Evolutionary conservation across 2,329 filamentous ascomycete genomes (phyloP), one percentile per base, ranked within the genome.

Genomic region (Colletotrichum simmondsii): DNA sequence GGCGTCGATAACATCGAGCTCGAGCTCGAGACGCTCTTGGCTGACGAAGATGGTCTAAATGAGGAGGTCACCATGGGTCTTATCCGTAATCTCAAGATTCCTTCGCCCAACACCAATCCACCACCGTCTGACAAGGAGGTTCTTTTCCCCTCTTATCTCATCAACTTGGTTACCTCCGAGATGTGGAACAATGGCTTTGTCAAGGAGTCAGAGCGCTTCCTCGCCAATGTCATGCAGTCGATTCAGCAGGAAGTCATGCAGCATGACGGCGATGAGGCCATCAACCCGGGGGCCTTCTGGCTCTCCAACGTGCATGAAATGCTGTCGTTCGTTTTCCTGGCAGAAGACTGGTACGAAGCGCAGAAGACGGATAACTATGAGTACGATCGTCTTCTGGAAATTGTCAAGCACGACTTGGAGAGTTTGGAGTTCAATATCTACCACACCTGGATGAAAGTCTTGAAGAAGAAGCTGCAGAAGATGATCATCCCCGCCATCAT

Each of bases 181-280:
- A 99, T 99, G 97, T 99, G 97, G 97, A 99, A 99, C 87, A 99
- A 99, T 79, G 97, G 97, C 59, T 99, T 98, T 81, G 97, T 99
- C 78, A 99, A 99, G 87, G 97, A 99, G 85, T 98, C 97, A 4
- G 97, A 99, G 85, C 94, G 96, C 68, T 99, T 99, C 90, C 89
- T 99, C 75, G 97, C 97, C 80, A 99, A 98, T 79, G 97, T 99
- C 76, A 99, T 99, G 97, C 97, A 98, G 85, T 98, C 95, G 8
- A 98, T 99, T 79, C 97, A 99, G 83, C 95, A 98, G 82, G 97
- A 99, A 82, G 97, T 99, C 69, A 98, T 99, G 97, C 94, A 98
- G 81, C 95, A 99, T 81, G 96, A 99, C 77, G 95, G 95, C 57
- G 97, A 99, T 72, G 96, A 98, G 79, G 95, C 96, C 49, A 94